phyloP scores from a whole-genome alignment of 208 protist species.

The Crithidia acanthocephali region DNA sequence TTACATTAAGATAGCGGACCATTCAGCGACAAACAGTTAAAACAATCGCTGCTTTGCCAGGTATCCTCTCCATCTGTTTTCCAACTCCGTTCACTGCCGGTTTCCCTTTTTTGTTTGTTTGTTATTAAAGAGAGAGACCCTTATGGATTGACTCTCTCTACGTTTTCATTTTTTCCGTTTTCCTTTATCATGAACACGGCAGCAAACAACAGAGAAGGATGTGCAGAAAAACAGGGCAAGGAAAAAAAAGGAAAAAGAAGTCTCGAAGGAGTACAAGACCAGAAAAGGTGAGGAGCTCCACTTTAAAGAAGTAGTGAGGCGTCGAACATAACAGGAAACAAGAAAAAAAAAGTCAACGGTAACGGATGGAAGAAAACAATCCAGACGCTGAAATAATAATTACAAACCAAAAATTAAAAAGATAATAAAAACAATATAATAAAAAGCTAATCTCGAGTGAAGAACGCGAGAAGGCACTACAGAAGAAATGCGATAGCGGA shows the following conservation, averaged over 20 bases:
- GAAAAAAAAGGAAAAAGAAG: not conserved
- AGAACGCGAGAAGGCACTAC: not conserved
- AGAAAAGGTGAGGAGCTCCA: too few relatives aligned
- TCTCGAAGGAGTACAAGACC: too few relatives aligned
- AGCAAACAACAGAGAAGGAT: too few relatives aligned
- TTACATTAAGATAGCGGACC: not conserved
- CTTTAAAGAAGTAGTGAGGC: too few relatives aligned
- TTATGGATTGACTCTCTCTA: too few relatives aligned
- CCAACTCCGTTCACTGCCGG: too few relatives aligned
- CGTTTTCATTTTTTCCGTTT: too few relatives aligned
- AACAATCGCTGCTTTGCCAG: not conserved
- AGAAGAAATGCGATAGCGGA: slow-evolving; percentile 5
- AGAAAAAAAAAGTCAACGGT: not conserved
- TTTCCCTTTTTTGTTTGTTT: not conserved
- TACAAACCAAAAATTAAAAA: not conserved
- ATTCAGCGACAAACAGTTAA: slow-evolving; percentile 3
- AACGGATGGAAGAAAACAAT: not conserved
- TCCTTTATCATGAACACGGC: too few relatives aligned
- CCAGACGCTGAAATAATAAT: not conserved
- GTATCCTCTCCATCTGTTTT: too few relatives aligned
- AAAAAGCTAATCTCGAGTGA: slow-evolving; percentile 8
- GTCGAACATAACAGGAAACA: not conserved
- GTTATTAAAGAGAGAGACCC: not conserved
- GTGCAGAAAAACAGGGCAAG: too few relatives aligned
- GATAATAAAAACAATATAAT: slow-evolving; percentile 20